Base-by-base conservation (phyloP, 805 yeast species). In the Myxozyma kluyveri region DNA sequence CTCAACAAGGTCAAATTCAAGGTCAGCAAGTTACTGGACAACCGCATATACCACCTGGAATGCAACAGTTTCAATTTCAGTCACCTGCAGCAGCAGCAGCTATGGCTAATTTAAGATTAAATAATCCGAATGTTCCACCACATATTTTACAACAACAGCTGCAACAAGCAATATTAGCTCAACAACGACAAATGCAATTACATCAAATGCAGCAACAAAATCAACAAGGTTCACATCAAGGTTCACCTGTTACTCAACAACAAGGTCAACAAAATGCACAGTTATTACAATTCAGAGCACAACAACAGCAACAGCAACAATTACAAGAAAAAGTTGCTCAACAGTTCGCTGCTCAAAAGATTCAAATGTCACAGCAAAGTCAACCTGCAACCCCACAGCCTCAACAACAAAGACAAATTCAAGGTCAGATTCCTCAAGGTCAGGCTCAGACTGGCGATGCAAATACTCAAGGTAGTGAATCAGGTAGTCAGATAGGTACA, bases 101-200 rank as follows among this genome's bases (percentile, higher is more conserved):
- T n/a, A 19, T 29, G 29, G 47, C 44, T 12, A 33, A 29, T 18
- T 17, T 51, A 29, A 50, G 45, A 6, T 29, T 52, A 14, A 22
- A 52, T 14, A 52, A 43, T 24, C 54, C 48, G 14, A 53, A 46
- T 26, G 31, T 49, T 6, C 54, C 54, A 4, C 57, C 39, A 44
- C 54, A 53, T 39, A 27, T 49, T 4, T 17, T 49, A 27, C 56
- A 52, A 22, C 57, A 53, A 33, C 57, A 50, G 31, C 17, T 47
- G 4, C 51, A 50, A 36, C 58, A 54, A n/a, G 52, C 49, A 4
- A 17, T 43, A 22, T 47, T 46, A 9, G 26, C n/a, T 18, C 56
- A 44, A 3, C 54, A 49, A 23, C 45, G 22, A 21, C 51, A 38
- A 14, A 9, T 29, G 27, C 45, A 39, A 43, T 47, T n/a, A 5